Conservation (phyloP, 139 green algal species). For the Micractinium conductrix region DNA sequence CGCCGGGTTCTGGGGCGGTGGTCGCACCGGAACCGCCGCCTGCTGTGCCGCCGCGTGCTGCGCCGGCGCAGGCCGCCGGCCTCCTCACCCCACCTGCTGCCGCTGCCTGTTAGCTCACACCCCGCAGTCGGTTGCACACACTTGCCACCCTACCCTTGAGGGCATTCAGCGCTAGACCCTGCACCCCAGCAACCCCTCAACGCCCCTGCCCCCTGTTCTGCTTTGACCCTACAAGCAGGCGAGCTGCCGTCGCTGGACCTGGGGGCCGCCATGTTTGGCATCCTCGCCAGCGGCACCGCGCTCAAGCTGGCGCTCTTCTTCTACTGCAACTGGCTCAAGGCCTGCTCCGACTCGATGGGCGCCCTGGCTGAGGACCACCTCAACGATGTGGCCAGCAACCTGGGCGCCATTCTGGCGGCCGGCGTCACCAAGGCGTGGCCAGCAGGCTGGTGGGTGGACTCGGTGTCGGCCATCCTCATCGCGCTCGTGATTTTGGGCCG, state of each 20-base stretch:
- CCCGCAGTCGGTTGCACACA: too few species aligned
- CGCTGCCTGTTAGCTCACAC: too few species aligned
- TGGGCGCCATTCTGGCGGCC: slow-evolving; percentile 56
- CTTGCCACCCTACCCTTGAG: too few species aligned
- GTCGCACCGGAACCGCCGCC: too few species aligned
- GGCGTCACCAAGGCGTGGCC: slow-evolving; percentile 23
- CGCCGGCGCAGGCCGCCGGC: too few species aligned
- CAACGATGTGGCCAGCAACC: slow-evolving; percentile 59
- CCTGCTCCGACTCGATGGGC: background rate
- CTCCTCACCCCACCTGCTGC: background rate
- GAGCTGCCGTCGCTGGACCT: slow-evolving; percentile 51
- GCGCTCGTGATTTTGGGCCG: slow-evolving; percentile 68
- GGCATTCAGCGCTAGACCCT: background rate
- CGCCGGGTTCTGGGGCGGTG: too few species aligned
- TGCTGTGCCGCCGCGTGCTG: too few species aligned
- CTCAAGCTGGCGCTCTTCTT: slow-evolving; percentile 53
- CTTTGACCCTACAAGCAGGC: slow-evolving; percentile 15
- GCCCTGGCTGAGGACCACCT: slow-evolving; percentile 37
- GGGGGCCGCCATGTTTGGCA: slow-evolving; percentile 55
- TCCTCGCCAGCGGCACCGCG: slow-evolving; percentile 55
- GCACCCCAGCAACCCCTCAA: background rate
- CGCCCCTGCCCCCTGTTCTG: background rate
- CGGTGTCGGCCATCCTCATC: slow-evolving; percentile 59
- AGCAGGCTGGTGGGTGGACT: slow-evolving; percentile 54
- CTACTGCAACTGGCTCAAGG: slow-evolving; percentile 27